Evolutionary conservation across 2,329 filamentous ascomycete genomes (phyloP), one percentile per base, ranked within the genome.

Genomic region (Exophiala viscosa): DNA sequence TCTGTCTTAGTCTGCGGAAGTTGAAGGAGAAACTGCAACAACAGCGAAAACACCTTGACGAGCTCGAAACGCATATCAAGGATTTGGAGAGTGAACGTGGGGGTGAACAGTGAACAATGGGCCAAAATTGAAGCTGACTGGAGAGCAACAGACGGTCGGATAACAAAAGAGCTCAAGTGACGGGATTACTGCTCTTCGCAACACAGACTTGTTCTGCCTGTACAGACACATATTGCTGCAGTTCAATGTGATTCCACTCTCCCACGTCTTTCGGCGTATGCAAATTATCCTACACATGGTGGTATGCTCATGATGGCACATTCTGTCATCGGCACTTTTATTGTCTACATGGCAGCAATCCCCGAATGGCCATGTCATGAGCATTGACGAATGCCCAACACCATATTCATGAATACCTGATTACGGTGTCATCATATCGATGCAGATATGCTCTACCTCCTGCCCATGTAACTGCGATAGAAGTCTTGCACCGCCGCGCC

Each of bases 21-120:
- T 84, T 96, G 65, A 86, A 82, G 65, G 71, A 75, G 59, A 83
- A 81, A 70, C 81, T 96, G 61, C 67, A 73, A 59, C 84, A 88
- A 72, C 90, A 96, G 77, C 83, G 88, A 71, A 75, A 84, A 62
- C 89, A 95, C 76, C 83, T 96, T 61, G 79, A 92, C 68, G 86
- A 91, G 70, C 83, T 96, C 58, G 85, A 90, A 66, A 81, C 87
- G 67, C 88, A 95, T 80, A 90, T 96, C 89, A 85, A 93, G 65
- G 85, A 90, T 61, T 77, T 93, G 66, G 88, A 87, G 71, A 85
- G 81, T 73, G 76, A 83, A 45, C 81, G 86, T 73, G 82, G 83
- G 60, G 84, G 85, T 69, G 84, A 89, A 75, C 46, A 58, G 20
- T 55, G 33, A 35, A n/a, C 45, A 46, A 40, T 15, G 11, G 17